These are phyloP conservation scores for Zygosaccharomyces sapae DNA, from an alignment of 1,139 yeast genomes.

Conservation along the genomic window DNA sequence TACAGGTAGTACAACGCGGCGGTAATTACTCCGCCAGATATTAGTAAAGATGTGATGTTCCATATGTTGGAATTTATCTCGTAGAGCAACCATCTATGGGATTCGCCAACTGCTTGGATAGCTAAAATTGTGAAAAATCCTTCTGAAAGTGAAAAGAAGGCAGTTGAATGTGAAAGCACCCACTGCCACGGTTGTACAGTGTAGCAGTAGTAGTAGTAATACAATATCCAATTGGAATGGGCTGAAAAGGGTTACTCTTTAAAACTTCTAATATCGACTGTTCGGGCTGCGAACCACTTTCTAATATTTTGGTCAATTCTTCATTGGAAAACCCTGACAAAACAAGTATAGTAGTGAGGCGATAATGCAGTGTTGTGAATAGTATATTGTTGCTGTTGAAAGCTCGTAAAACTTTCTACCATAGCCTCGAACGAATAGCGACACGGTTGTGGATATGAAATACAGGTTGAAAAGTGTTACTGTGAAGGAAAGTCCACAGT, in stretches of 20 bases:
- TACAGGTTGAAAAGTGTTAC: constrained; percentile 67
- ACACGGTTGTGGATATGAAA: constrained; percentile 65
- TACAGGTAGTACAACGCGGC: constrained; percentile 73
- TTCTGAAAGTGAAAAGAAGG: constrained; percentile 81
- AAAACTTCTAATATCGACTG: constrained; percentile 25
- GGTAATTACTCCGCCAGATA: constrained; percentile 72
- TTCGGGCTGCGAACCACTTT: constrained; percentile 30
- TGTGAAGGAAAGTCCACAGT: constrained; percentile 85
- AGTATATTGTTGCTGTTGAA: constrained; percentile 46
- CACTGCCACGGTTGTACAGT: constrained; percentile 62
- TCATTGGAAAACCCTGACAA: constrained; percentile 49
- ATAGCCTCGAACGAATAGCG: constrained; percentile 50
- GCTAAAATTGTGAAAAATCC: constrained; percentile 88
- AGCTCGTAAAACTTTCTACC: constrained; percentile 52
- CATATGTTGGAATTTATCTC: constrained; percentile 52
- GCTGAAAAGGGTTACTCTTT: constrained; percentile 13
- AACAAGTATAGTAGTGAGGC: constrained; percentile 68
- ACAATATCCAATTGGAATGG: constrained; percentile 25
- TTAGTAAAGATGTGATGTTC: constrained; percentile 70
- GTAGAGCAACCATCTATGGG: constrained; percentile 58
- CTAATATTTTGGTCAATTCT: constrained; percentile 21
- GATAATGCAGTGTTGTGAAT: constrained; percentile 73
- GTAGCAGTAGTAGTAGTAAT: constrained; percentile 36
- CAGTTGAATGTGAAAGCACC: constrained; percentile 73
- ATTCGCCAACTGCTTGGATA: constrained; percentile 87